phyloP scores from a whole-genome alignment of 495 filamentous ascomycete species.

The Penicillium silybi region DNA sequence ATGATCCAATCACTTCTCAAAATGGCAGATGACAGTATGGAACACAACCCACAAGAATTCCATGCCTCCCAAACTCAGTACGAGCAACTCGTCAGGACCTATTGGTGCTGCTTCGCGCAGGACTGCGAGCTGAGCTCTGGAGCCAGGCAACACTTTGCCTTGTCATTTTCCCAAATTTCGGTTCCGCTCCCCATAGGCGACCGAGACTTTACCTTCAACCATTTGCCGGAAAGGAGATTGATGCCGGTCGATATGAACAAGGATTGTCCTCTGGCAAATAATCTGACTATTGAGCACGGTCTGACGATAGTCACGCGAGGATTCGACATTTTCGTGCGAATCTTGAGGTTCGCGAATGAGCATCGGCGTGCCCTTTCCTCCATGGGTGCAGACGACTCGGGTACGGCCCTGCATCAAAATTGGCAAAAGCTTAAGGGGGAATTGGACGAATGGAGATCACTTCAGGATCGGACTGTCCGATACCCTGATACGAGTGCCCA shows the following conservation, averaged over 20 bases:
- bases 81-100: constrained; percentile 43
- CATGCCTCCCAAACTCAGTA: constrained; percentile 40
- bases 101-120: constrained; percentile 45
- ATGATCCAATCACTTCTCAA: constrained; percentile 46
- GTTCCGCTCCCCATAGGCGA: constrained; percentile 43
- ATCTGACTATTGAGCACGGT: constrained; percentile 36
- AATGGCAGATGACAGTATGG: constrained; percentile 43
- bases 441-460: constrained; percentile 39
- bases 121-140: constrained; percentile 45
- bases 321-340: constrained; percentile 44
- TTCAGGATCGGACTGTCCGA: constrained; percentile 38
- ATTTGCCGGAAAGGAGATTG: constrained; percentile 21
- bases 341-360: constrained; percentile 43
- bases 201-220: constrained; percentile 39
- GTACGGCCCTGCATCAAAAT: constrained; percentile 18
- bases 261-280: constrained; percentile 12
- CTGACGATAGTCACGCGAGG: constrained; percentile 40
- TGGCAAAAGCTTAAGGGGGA: constrained; percentile 36
- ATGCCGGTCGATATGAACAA: constrained; percentile 37
- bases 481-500: constrained; percentile 38
- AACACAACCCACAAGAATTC: constrained; percentile 37
- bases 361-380: constrained; percentile 32
- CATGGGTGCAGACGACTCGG: constrained; percentile 10
- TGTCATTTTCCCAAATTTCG: constrained; percentile 41
- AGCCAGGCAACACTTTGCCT: constrained; percentile 41